A percentile compares a stretch with the other conserved stretches of the same genome.
phyloP scores from a whole-genome alignment of 306 rosid species.

The Vigna reflexopilosa region DNA sequence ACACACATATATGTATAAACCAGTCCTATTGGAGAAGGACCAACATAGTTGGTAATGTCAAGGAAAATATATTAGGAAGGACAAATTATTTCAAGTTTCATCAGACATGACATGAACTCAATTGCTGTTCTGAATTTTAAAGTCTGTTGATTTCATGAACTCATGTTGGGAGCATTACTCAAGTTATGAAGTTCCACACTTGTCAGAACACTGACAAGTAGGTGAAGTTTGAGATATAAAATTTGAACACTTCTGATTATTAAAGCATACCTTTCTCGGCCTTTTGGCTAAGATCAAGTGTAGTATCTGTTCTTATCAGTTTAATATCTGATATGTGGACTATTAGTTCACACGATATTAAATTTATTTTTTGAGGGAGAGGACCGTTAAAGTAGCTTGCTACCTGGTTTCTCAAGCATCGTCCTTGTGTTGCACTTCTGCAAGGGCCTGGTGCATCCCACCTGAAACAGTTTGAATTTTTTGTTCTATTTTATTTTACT shows the following conservation, averaged over 20 bases:
- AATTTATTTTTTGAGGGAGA: conserved; percentile 15
- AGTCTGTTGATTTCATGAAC: neutral
- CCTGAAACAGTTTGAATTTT: too few relatives aligned
- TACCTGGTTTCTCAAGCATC: neutral
- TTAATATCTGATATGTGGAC: conserved; percentile 44
- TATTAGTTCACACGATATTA: conserved; percentile 27
- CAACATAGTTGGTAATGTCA: too few relatives aligned
- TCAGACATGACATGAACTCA: too few relatives aligned
- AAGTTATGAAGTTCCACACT: neutral
- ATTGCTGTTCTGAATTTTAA: too few relatives aligned
- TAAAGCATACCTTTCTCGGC: conserved; percentile 38
- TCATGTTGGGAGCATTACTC: neutral
- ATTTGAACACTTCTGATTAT: accelerated
- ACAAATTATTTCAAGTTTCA: too few relatives aligned
- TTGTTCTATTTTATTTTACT: too few relatives aligned
- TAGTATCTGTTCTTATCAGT: conserved; percentile 49
- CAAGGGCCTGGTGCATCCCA: conserved; percentile 15
- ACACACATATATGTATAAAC: too few relatives aligned
- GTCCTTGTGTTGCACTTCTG: neutral
- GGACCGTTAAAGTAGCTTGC: conserved; percentile 12
- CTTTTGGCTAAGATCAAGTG: conserved; percentile 51
- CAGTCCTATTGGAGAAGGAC: too few relatives aligned
- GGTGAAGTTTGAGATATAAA: neutral
- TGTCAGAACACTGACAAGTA: neutral
- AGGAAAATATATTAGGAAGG: too few relatives aligned